Conservation (phyloP, 177 flowering plant species). For the Tripterygium wilfordii region DNA sequence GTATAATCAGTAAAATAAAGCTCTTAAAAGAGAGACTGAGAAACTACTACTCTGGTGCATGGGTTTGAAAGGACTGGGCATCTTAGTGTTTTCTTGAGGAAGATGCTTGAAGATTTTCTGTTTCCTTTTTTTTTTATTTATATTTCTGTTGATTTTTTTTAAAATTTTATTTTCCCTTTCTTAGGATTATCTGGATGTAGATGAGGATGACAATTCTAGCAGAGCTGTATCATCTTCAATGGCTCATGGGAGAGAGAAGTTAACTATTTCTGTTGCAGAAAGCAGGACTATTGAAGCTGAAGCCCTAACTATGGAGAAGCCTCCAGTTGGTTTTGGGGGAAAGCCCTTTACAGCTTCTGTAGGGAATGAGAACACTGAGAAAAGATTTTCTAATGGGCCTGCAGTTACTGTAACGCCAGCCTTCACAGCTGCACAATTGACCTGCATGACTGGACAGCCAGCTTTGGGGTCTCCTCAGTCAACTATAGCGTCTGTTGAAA, state of each 20-base stretch:
- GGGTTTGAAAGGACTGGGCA: too few species aligned
- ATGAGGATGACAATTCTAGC: conserved; percentile 39
- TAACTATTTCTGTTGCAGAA: conserved; percentile 10
- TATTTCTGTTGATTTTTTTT: not conserved
- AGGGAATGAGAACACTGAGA: conserved; percentile 14
- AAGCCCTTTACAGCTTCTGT: conserved; percentile 13
- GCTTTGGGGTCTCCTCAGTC: too few species aligned
- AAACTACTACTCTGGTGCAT: too few species aligned
- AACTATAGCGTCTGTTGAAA: conserved; percentile 11
- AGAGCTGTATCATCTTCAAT: conserved; percentile 17
- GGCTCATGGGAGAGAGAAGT: conserved; percentile 19
- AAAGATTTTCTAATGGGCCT: conserved; percentile 18
- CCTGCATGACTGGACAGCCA: conserved; percentile 17
- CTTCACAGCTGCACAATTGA: conserved; percentile 14
- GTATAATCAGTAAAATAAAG: too few species aligned
- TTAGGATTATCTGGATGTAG: conserved; percentile 66
- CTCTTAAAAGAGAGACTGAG: too few species aligned
- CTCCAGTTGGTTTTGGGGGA: conserved; percentile 16
- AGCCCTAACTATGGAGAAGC: conserved; percentile 16
- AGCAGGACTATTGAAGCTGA: conserved; percentile 17
- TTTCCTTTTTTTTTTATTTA: not conserved
- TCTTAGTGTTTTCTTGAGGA: too few species aligned
- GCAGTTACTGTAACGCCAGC: conserved; percentile 15
- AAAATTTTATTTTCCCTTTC: conserved; percentile 14
- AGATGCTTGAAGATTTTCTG: too few species aligned